A percentile compares a stretch with the other conserved stretches of the same genome.
Evolutionary conservation across 129 eudicot genomes (phyloP).

Genomic region (Artemisia tridentata): DNA sequence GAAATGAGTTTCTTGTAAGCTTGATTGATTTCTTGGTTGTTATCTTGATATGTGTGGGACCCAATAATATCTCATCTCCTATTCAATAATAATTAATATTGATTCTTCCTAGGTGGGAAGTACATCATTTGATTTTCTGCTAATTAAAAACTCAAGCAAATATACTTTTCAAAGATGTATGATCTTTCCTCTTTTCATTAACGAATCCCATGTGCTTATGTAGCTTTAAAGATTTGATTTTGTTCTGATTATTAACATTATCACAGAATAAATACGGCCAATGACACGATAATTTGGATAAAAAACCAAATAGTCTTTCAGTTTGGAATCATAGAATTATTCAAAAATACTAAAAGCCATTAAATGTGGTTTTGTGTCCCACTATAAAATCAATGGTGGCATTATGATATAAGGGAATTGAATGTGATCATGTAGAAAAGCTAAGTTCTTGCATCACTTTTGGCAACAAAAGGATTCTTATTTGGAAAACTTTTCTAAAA

Average conservation of each 20-base stretch:
- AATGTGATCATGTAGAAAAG: slow-evolving; percentile 24
- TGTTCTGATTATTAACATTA: slow-evolving; percentile 16
- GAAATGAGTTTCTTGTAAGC: slow-evolving; percentile 17
- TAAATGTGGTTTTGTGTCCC: slow-evolving; percentile 27
- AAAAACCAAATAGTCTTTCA: slow-evolving; percentile 8
- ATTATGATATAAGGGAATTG: slow-evolving; percentile 10
- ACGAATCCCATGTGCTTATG: slow-evolving; percentile 11
- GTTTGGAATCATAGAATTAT: slow-evolving; percentile 22
- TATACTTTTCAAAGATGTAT: not conserved
- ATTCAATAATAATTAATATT: slow-evolving; percentile 1
- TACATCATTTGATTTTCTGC: slow-evolving; percentile 23
- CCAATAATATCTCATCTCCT: slow-evolving; percentile 4
- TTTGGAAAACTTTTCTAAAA: slow-evolving; percentile 9
- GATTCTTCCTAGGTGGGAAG: slow-evolving; percentile 24
- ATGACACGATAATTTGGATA: not conserved
- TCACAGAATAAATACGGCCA: slow-evolving; percentile 12
- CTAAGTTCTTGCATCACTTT: slow-evolving; percentile 23
- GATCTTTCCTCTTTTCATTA: slow-evolving; percentile 16
- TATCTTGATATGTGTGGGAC: slow-evolving; percentile 27
- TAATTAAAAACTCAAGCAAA: slow-evolving; percentile 13
- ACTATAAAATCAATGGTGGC: slow-evolving; percentile 24
- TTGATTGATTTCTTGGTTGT: slow-evolving; percentile 15
- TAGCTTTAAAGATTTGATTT: not conserved
- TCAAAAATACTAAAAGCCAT: slow-evolving; percentile 6
- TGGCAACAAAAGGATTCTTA: slow-evolving; percentile 19